Evolutionary conservation across 306 rosid species (phyloP), one percentile per base, ranked within the genome.

Genomic region (Quercus rubra): DNA sequence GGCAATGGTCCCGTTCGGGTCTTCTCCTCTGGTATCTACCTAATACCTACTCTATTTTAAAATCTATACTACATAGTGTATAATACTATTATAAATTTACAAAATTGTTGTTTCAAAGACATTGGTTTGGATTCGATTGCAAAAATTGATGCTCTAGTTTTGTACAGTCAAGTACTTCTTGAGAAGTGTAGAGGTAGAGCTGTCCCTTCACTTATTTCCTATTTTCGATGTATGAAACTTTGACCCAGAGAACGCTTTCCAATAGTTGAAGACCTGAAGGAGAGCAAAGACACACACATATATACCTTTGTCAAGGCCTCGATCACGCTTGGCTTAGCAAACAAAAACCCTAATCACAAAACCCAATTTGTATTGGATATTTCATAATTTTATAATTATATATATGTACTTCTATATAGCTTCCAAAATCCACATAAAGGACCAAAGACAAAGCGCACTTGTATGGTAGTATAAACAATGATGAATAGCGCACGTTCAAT

Each of bases 1-100:
- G 81, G 89, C 85, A 87, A 88, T 75, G 89, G 91, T 66, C 89
- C 95, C 49, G 74, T 92, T 0, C 86, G 96, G 85, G 86, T 92
- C 82, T 91, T 87, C 83, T 57, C 88, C 72, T 81, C 89, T 61
- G 97, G 94, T 92, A 88, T 21, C 31, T n/a, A 19, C 18, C 9
- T 25, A 20, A 19, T n/a, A 9, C 12, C 9, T 25, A 20, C 2
- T 15, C 31, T 58, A 33, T 25, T 23, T 35, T 35, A 15, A 46
- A 33, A 38, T 21, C 28, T 31, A 35, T 1, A 35, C 35, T 12
- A 9, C 21, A 23, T 49, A 49, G 23, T 23, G 23, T 13, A 46
- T 10, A 49, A 10, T 49, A 49, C 54, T 10, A 49, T 49, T 12
- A 49, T 13, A 49, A 49, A 12, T 49, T 49, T 49, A 49, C 54